Evolutionary conservation across 192 early-diverging fungal genomes (phyloP).

Genomic region (Coemansia sp.): DNA sequence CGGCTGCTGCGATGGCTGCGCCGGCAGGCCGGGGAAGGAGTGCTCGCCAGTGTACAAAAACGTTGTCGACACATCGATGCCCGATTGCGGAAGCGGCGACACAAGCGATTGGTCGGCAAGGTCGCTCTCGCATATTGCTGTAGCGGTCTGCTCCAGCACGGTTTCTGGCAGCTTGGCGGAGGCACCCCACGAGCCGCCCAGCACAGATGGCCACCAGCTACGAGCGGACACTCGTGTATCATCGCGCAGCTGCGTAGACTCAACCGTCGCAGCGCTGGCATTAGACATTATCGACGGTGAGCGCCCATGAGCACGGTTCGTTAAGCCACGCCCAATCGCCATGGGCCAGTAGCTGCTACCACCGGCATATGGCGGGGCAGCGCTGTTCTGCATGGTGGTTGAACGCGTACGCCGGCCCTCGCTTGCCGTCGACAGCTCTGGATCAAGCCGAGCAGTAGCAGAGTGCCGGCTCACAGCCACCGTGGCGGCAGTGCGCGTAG

Average conservation of each 20-base stretch:
- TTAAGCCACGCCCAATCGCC: neutral
- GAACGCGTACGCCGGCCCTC: constrained; percentile 20
- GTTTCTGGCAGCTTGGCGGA: neutral
- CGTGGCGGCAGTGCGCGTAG: constrained; percentile 32
- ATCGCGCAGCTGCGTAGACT: constrained; percentile 38
- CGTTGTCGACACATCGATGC: constrained; percentile 23
- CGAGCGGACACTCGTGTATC: constrained; percentile 35
- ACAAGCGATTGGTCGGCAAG: neutral
- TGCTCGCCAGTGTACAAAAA: constrained; percentile 45
- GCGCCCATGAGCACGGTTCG: constrained; percentile 8
- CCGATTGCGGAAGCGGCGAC: constrained; percentile 17
- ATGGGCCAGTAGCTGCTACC: constrained; percentile 7
- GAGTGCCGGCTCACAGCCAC: constrained; percentile 17
- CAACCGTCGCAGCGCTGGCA: constrained; percentile 18
- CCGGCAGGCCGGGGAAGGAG: constrained; percentile 28
- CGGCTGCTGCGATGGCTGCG: neutral
- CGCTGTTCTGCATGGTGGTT: constrained; percentile 25
- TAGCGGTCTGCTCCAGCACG: neutral
- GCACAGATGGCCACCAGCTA: constrained; percentile 36
- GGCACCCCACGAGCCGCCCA: constrained; percentile 14
- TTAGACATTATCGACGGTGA: constrained; percentile 25
- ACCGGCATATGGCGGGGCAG: constrained; percentile 1
- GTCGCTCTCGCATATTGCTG: neutral
- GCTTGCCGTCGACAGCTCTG: neutral
- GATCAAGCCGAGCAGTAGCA: neutral